These are phyloP conservation scores for Cryptococcus hybrid DNA, from an alignment of 1,284 basidiomycete species.

Conservation along the genomic window DNA sequence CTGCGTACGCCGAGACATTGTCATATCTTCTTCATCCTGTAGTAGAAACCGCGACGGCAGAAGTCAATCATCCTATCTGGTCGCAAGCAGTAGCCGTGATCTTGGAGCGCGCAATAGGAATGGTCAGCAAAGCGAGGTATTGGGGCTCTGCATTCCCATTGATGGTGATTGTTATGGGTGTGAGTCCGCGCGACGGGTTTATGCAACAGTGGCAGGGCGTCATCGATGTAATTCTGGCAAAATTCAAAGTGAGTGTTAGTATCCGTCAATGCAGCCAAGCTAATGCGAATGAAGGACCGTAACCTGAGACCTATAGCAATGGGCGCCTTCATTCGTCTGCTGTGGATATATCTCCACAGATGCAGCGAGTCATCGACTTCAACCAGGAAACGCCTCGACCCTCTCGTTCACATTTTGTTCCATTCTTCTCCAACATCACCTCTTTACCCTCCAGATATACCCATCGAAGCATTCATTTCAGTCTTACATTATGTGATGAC, in stretches of 20 bases:
- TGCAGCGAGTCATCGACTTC: slow-evolving; percentile 82
- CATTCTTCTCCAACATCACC: slow-evolving; percentile 58
- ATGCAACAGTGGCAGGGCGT: slow-evolving; percentile 74
- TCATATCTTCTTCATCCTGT: slow-evolving; percentile 81
- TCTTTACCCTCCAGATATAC: slow-evolving; percentile 70
- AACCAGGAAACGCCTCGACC: slow-evolving; percentile 73
- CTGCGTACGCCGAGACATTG: slow-evolving; percentile 80
- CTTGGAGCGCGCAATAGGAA: slow-evolving; percentile 77
- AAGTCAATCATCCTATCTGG: slow-evolving; percentile 95
- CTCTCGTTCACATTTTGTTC: slow-evolving; percentile 74
- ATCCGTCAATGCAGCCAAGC: slow-evolving; percentile 2
- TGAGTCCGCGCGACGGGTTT: slow-evolving; percentile 83
- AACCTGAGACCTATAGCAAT: slow-evolving; percentile 68
- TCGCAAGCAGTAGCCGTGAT: slow-evolving; percentile 85
- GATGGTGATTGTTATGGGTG: slow-evolving; percentile 77
- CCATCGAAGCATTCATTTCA: slow-evolving; percentile 71
- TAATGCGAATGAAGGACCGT: slow-evolving; percentile 63
- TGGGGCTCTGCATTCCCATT: slow-evolving; percentile 87
- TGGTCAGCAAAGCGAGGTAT: slow-evolving; percentile 86
- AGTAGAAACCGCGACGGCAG: slow-evolving; percentile 91
- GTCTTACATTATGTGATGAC: slow-evolving; percentile 80
- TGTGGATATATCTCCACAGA: slow-evolving; percentile 94
- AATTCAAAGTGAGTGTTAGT: slow-evolving; percentile 66
- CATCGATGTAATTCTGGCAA: slow-evolving; percentile 68
- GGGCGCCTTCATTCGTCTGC: slow-evolving; percentile 76